Evolutionary conservation across 495 filamentous ascomycete species (phyloP), one percentile per base, ranked within the genome.

Genomic region (Annulohypoxylon nitens): DNA sequence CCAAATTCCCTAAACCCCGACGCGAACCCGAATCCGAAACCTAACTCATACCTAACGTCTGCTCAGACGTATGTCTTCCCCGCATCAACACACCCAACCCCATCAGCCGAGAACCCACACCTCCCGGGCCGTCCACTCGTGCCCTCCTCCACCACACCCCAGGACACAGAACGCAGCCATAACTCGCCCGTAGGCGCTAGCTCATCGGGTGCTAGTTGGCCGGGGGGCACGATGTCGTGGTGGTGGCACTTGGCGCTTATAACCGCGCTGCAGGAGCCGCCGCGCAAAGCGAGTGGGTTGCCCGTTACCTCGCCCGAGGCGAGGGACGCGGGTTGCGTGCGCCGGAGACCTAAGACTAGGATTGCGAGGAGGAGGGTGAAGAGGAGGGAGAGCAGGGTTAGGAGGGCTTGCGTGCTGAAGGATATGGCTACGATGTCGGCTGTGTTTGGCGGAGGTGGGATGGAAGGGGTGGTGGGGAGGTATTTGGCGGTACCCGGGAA

Each of bases 131-230:
- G 67, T 61, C 78, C 73, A 14, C 76, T 78, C 4, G 64, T 45
- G 4, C 76, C 81, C 25, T 81, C 76, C 36, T 76, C 76, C 20
- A 84, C 77, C 12, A 84, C 81, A 18, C 83, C 84, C 84, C 84
- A 85, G 2, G 70, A 53, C 2, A 84, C 50, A 14, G 70, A 66
- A 23, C 70, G 62, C 39, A 68, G 59, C 80, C 78, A 81, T 14
- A 80, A 48, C 11, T 75, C 61, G 16, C 61, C 23, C 11, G 50
- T 30, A 12, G 50, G 50, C 11, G 25, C 11, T 7, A 48, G 12
- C 9, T 67, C 39, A 41, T 70, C 43, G 0, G 43, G 43, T 0
- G 41, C 41, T 0, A 43, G 39, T 30, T 34, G 69, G 10, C 63
- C 58, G 3, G 63, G 63, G 1, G 61, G 9, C 0, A 39, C 23